Percentiles rank a stretch among this genome's conserved stretches.
These are phyloP conservation scores for Torulaspora delbrueckii DNA, from an alignment of 805 yeast species.

Conservation along the genomic window DNA sequence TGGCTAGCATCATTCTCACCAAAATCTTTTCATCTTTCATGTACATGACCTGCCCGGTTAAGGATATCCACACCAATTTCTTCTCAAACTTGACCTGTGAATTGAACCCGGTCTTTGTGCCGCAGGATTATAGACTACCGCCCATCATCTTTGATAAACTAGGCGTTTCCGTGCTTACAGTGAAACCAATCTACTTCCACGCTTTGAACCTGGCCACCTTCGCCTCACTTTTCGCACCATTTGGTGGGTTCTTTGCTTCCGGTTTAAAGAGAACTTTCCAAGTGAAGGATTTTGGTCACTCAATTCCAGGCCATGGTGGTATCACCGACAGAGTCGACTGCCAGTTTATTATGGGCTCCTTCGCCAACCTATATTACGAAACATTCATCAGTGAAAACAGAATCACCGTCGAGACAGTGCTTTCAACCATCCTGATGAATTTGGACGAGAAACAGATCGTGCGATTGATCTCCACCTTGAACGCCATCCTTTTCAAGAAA, in stretches of 20 bases:
- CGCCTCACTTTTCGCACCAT: conserved; percentile 96
- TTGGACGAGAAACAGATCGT: conserved; percentile 61
- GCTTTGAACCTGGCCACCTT: conserved; percentile 82
- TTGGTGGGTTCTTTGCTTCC: conserved; percentile 96
- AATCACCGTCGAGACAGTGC: conserved; percentile 64
- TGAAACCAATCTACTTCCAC: conserved; percentile 89
- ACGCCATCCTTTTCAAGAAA: conserved; percentile 35
- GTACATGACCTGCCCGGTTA: conserved; percentile 86
- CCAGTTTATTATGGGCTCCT: conserved; percentile 96
- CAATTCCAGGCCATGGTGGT: conserved; percentile 99
- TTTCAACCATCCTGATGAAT: conserved; percentile 72
- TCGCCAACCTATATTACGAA: conserved; percentile 86
- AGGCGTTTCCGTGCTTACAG: conserved; percentile 46
- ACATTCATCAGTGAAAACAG: conserved; percentile 77
- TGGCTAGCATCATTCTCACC: conserved; percentile 65
- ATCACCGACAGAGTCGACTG: conserved; percentile 97
- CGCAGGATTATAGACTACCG: conserved; percentile 75
- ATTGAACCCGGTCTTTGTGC: conserved; percentile 82
- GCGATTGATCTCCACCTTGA: conserved; percentile 53
- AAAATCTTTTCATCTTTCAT: conserved; percentile 57
- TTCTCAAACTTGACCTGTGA: conserved; percentile 67
- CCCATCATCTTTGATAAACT: conserved; percentile 50
- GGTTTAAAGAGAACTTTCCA: conserved; percentile 97
- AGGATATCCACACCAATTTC: conserved; percentile 54
- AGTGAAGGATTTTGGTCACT: conserved; percentile 95